A percentile compares a stretch with the other conserved stretches of the same genome.
Evolutionary conservation across 495 filamentous ascomycete genomes (phyloP).

Genomic region (Xylaria curta): DNA sequence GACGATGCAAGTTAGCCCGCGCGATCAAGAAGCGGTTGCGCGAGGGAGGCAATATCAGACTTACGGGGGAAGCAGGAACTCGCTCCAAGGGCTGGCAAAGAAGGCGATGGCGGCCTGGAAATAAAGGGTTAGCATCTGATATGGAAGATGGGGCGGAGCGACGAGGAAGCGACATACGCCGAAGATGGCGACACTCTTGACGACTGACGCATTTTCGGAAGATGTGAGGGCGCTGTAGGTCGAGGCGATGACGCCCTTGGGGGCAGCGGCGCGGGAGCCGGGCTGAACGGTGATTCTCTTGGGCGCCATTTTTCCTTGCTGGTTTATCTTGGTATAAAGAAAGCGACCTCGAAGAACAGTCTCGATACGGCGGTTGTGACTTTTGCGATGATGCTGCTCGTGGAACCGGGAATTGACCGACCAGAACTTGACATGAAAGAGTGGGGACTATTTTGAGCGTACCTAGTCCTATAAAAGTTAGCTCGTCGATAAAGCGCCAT

Average conservation of each 20-base stretch:
- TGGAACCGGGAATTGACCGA: background rate
- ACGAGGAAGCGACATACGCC: conserved; percentile 62
- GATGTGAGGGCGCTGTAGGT: conserved; percentile 70
- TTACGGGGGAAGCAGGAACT: conserved; percentile 75
- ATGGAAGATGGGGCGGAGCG: background rate
- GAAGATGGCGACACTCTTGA: conserved; percentile 74
- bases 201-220: conserved; percentile 76
- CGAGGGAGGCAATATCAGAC: background rate
- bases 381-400: conserved; percentile 7
- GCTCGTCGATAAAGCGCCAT: background rate
- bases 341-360: background rate
- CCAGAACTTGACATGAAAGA: conserved; percentile 12
- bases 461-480: background rate
- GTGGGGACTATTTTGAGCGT: background rate
- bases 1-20: background rate
- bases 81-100: conserved; percentile 75
- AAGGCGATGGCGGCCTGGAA: conserved; percentile 74
- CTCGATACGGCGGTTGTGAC: background rate
- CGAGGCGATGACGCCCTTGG: conserved; percentile 49
- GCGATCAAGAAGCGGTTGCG: background rate
- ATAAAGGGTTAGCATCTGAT: background rate
- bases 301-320: conserved; percentile 45
- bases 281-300: conserved; percentile 41
- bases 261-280: conserved; percentile 33
- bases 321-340: background rate